These are phyloP conservation scores for Austroboletus festivus DNA, from an alignment of 768 basidiomycete genomes.

Conservation along the genomic window DNA sequence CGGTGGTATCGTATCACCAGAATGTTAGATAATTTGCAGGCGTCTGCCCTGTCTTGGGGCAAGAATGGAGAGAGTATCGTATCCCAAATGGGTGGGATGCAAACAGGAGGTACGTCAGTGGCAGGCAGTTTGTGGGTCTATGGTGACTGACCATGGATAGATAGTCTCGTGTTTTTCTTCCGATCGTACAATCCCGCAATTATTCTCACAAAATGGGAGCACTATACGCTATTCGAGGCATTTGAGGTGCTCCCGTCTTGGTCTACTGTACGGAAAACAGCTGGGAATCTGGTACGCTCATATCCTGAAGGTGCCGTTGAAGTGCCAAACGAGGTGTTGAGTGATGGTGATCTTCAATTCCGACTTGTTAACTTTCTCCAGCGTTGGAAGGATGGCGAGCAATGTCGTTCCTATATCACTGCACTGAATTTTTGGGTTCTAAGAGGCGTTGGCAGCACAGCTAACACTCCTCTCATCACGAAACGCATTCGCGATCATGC, in stretches of 20 bases:
- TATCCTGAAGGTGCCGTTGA: constrained; percentile 21
- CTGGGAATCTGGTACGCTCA: constrained; percentile 24
- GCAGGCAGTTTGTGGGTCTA: not conserved
- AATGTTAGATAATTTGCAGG: constrained; percentile 5
- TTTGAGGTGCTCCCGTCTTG: constrained; percentile 39
- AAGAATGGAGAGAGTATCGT: not conserved
- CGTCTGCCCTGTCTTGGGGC: not conserved
- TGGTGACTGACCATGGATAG: constrained; percentile 20
- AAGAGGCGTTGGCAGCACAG: not conserved
- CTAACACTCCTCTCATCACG: not conserved
- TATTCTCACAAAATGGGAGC: constrained; percentile 29
- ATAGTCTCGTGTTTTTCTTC: constrained; percentile 36
- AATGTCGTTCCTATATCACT: constrained; percentile 13
- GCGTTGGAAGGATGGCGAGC: constrained; percentile 4
- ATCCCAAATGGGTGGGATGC: not conserved
- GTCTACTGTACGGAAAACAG: constrained; percentile 31
- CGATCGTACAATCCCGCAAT: constrained; percentile 42
- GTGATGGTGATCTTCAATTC: constrained; percentile 9
- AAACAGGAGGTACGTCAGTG: not conserved
- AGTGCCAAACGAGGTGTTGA: constrained; percentile 7
- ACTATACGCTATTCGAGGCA: constrained; percentile 33
- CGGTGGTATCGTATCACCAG: constrained; percentile 1
- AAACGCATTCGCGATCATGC: not conserved
- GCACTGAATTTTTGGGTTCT: constrained; percentile 23
- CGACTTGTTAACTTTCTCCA: constrained; percentile 21